Conservation (phyloP, 345 rosid species). For the Leavenworthia alabamica region DNA sequence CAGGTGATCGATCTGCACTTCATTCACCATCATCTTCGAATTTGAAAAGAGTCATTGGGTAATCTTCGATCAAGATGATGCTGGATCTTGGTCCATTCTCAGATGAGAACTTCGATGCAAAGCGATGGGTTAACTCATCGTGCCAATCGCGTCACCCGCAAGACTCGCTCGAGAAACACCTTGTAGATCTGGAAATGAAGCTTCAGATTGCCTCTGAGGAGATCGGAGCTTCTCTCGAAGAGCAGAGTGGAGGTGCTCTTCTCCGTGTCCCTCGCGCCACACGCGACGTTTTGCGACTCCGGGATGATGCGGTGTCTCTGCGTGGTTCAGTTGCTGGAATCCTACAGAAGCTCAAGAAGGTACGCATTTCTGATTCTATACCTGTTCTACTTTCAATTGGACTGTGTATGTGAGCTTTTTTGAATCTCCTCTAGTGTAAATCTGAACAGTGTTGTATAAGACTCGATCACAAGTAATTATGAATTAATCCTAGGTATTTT, state of each 20-base stretch:
- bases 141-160: constrained; percentile 76
- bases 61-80: constrained; percentile 37
- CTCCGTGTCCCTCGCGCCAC: constrained; percentile 95
- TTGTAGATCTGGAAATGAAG: constrained; percentile 98
- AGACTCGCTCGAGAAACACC: constrained; percentile 78
- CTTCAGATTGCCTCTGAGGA: constrained; percentile 97
- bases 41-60: neutral
- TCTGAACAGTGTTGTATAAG: neutral
- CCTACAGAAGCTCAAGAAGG: constrained; percentile 91
- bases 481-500: neutral
- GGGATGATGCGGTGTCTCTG: constrained; percentile 84
- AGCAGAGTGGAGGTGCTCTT: constrained; percentile 77
- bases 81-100: constrained; percentile 95
- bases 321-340: constrained; percentile 74
- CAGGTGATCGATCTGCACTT: constrained; percentile 13
- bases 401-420: constrained; percentile 2
- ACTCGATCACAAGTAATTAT: neutral
- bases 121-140: constrained; percentile 89
- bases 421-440: constrained; percentile 6
- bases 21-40: neutral
- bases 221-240: constrained; percentile 93
- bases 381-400: neutral
- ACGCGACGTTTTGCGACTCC: constrained; percentile 86
- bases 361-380: constrained; percentile 3
- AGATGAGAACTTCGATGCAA: constrained; percentile 89